Conservation (phyloP, 164 flowering plant species). For the Berberis vulgaris region DNA sequence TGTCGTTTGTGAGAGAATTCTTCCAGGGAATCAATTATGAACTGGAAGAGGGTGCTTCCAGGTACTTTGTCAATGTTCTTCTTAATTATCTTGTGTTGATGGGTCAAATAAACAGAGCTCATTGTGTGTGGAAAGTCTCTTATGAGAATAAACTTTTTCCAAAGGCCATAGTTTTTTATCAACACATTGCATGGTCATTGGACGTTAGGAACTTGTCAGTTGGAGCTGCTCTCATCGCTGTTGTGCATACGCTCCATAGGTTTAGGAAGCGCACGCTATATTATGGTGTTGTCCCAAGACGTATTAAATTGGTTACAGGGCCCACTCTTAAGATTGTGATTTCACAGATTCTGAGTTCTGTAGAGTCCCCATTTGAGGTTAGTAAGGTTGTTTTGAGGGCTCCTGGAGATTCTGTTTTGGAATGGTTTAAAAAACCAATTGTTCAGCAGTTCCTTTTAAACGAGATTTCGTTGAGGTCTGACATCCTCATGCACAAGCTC, state of each 20-base stretch:
- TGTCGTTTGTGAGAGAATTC: conserved; percentile 82
- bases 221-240: conserved; percentile 95
- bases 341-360: conserved; percentile 77
- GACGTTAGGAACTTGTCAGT: conserved; percentile 94
- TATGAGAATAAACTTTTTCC: conserved; percentile 96
- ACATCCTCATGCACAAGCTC: conserved; percentile 91
- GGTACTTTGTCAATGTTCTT: conserved; percentile 86
- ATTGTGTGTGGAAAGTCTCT: conserved; percentile 97
- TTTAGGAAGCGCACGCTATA: conserved; percentile 95
- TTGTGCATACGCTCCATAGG: conserved; percentile 91
- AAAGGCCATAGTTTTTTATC: conserved; percentile 94
- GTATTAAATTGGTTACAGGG: conserved; percentile 91
- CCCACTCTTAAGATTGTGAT: conserved; percentile 88
- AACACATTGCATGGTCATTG: conserved; percentile 98
- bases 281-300: conserved; percentile 88
- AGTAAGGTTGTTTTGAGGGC: conserved; percentile 92
- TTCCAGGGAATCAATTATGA: conserved; percentile 86
- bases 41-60: conserved; percentile 80
- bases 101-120: conserved; percentile 97
- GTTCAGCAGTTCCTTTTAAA: conserved; percentile 94
- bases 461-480: conserved; percentile 87
- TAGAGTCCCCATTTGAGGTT: conserved; percentile 98
- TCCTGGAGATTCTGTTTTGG: conserved; percentile 85
- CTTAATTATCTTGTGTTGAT: conserved; percentile 92
- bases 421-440: conserved; percentile 97